Conservation (phyloP, 2,329 filamentous ascomycete genomes). For the Colletotrichum lindemuthianum region DNA sequence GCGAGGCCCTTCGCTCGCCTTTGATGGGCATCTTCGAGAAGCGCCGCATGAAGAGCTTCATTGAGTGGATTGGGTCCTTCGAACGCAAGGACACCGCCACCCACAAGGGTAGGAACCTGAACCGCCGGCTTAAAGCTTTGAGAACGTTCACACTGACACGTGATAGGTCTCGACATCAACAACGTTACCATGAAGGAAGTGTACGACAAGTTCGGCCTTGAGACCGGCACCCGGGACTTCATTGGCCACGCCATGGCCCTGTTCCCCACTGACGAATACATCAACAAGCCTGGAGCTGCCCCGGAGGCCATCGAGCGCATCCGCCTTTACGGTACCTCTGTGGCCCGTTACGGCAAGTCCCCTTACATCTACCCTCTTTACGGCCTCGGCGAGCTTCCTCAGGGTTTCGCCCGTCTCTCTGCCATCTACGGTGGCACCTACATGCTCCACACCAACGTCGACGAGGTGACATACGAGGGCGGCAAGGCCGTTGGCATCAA, state of each 20-base stretch:
- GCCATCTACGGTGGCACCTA: constrained; percentile 99
- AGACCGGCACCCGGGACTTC: constrained; percentile 90
- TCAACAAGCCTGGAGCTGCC: constrained; percentile 76
- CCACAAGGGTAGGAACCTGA: constrained; percentile 78
- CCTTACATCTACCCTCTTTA: constrained; percentile 99
- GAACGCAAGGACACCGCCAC: constrained; percentile 82
- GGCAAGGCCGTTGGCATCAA: constrained; percentile 94
- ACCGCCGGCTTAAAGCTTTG: background rate
- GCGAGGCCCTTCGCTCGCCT: constrained; percentile 89
- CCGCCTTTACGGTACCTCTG: constrained; percentile 95
- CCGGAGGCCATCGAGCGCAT: constrained; percentile 92
- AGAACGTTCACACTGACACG: background rate
- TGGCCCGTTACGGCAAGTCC: constrained; percentile 96
- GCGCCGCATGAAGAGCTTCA: constrained; percentile 93
- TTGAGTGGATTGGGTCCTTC: constrained; percentile 93
- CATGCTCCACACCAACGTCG: constrained; percentile 96
- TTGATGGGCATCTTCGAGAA: constrained; percentile 99
- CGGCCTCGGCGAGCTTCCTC: constrained; percentile 94
- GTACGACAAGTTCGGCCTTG: constrained; percentile 96
- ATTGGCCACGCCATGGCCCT: constrained; percentile 98
- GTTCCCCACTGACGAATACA: constrained; percentile 89
- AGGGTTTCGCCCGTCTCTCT: constrained; percentile 95
- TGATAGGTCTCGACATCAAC: constrained; percentile 79
- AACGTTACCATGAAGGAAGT: constrained; percentile 95
- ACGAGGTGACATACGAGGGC: constrained; percentile 87